These are phyloP conservation scores for Collariella sp. DNA, from an alignment of 495 filamentous ascomycete genomes.

Conservation along the genomic window DNA sequence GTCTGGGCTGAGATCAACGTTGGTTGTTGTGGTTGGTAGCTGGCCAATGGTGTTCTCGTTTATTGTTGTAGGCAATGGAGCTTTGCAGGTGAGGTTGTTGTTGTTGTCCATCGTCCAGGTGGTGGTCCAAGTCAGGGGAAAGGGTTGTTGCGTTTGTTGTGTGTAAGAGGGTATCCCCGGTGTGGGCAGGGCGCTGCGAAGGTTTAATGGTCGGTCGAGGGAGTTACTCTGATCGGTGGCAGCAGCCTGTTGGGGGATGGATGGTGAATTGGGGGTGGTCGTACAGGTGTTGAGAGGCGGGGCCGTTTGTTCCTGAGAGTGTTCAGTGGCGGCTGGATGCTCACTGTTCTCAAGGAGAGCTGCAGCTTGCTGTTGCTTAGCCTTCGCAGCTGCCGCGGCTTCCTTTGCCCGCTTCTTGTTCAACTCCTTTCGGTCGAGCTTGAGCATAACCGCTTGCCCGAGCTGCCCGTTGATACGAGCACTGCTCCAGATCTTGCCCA, in stretches of 20 bases:
- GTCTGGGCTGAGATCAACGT: neutral
- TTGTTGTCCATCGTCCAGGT: neutral
- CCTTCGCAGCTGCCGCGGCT: neutral
- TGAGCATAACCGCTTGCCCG: slow-evolving; percentile 29
- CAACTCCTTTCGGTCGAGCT: slow-evolving; percentile 7
- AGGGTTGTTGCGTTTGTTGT: neutral
- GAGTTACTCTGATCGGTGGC: neutral
- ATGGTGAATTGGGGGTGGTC: neutral
- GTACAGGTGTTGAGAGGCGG: neutral
- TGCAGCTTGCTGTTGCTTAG: neutral
- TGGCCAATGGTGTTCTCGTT: neutral
- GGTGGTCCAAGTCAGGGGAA: slow-evolving; percentile 1
- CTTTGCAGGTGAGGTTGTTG: neutral
- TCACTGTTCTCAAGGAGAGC: neutral
- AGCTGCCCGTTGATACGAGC: slow-evolving; percentile 55
- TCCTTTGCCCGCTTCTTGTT: neutral
- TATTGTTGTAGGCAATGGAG: neutral
- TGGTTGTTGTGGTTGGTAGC: neutral
- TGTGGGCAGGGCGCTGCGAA: neutral
- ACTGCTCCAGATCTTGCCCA: slow-evolving; percentile 53
- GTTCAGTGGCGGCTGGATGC: neutral
- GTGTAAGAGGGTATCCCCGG: neutral
- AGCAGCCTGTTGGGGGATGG: neutral
- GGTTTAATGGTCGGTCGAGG: neutral
- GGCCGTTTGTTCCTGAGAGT: neutral